These are phyloP conservation scores for Pseudogymnoascus pannorum DNA, from an alignment of 2,329 filamentous ascomycete genomes.

Conservation along the genomic window DNA sequence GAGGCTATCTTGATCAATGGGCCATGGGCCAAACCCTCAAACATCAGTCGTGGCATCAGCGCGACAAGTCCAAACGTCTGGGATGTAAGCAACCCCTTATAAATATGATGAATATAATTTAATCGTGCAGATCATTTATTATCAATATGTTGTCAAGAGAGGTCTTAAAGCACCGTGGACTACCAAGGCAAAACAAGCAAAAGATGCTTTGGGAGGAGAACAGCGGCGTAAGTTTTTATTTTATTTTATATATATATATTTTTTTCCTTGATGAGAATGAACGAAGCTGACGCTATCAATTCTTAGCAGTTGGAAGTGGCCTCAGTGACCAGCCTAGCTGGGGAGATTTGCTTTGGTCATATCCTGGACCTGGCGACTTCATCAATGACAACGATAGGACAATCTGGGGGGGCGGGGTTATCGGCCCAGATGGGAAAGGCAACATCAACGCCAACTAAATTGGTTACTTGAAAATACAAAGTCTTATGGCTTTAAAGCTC, in stretches of 20 bases:
- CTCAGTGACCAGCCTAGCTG: slow-evolving; percentile 25
- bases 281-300: neutral
- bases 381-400: slow-evolving; percentile 19
- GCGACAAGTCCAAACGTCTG: slow-evolving; percentile 12
- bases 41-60: slow-evolving; percentile 22
- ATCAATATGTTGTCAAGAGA: slow-evolving; percentile 29
- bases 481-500: neutral
- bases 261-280: neutral
- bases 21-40: slow-evolving; percentile 30
- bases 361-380: slow-evolving; percentile 17
- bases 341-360: slow-evolving; percentile 28
- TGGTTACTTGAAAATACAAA: neutral
- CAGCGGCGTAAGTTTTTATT: neutral
- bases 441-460: neutral
- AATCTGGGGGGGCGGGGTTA: slow-evolving; percentile 21
- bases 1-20: slow-evolving; percentile 35
- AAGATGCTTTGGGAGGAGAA: slow-evolving; percentile 16
- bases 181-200: slow-evolving; percentile 14
- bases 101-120: neutral
- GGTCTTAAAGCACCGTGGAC: slow-evolving; percentile 17
- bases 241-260: too few relatives aligned
- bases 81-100: slow-evolving; percentile 16
- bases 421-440: slow-evolving; percentile 19
- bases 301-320: slow-evolving; percentile 5
- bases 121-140: slow-evolving; percentile 26